Percentiles rank a stretch among this genome's conserved stretches.
These are phyloP conservation scores for Pyrus pyrifolia DNA, from an alignment of 306 rosid genomes.

Conservation along the genomic window DNA sequence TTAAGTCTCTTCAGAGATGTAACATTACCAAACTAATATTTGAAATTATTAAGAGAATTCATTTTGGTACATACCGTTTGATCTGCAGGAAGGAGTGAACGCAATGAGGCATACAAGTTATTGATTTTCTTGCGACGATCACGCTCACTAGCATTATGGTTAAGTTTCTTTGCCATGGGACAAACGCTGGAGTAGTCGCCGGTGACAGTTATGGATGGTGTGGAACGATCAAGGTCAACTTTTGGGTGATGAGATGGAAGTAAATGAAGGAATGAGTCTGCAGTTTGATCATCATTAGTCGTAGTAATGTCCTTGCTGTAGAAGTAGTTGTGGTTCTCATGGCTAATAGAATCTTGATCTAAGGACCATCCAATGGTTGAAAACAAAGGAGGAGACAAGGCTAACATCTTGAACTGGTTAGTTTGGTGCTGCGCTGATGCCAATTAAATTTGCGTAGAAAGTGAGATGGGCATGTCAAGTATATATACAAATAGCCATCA, in stretches of 20 bases:
- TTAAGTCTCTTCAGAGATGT: background rate
- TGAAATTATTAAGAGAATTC: background rate
- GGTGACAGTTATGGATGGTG: background rate
- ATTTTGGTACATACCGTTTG: conserved; percentile 38
- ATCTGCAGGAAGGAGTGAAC: conserved; percentile 56
- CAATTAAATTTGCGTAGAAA: background rate
- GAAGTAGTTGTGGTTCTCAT: conserved; percentile 5
- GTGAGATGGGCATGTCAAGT: background rate
- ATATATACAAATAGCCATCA: background rate
- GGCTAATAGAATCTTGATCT: conserved; percentile 11
- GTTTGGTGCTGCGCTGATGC: background rate
- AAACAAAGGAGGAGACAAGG: conserved; percentile 27
- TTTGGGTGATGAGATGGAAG: background rate
- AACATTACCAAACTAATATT: background rate
- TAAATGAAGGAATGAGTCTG: conserved; percentile 6
- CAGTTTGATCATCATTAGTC: background rate
- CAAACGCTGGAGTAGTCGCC: background rate
- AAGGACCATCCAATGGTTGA: conserved; percentile 20
- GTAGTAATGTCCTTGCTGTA: background rate
- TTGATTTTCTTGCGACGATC: conserved; percentile 83
- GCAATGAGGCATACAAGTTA: conserved; percentile 56
- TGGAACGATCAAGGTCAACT: background rate
- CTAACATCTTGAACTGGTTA: conserved; percentile 14
- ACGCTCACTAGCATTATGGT: conserved; percentile 81
- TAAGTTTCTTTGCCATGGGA: conserved; percentile 43